Conservation (phyloP, 306 rosid genomes). For the Quercus cerris region DNA sequence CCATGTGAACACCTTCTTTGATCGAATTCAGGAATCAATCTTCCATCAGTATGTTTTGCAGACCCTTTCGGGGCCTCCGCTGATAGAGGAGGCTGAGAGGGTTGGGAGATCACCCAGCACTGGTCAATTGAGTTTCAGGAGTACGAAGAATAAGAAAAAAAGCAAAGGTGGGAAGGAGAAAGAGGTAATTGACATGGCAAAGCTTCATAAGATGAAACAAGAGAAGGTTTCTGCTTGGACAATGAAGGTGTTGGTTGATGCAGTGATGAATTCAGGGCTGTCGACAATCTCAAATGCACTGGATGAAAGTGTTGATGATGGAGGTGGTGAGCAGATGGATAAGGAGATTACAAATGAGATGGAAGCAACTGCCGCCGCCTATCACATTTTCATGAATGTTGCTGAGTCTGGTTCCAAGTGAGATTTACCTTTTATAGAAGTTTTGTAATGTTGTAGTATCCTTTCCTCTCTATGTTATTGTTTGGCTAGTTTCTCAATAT, state of each 20-base stretch:
- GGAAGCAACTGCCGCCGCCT: conserved; percentile 88
- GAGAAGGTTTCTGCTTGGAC: conserved; percentile 97
- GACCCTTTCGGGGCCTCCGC: conserved; percentile 73
- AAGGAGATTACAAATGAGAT: conserved; percentile 83
- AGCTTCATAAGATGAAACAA: conserved; percentile 74
- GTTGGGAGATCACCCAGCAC: conserved; percentile 40
- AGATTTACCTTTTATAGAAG: conserved; percentile 13
- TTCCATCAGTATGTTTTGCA: conserved; percentile 80
- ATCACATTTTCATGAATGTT: conserved; percentile 67
- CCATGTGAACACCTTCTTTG: conserved; percentile 81
- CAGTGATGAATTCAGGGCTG: conserved; percentile 72
- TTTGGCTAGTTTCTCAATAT: conserved; percentile 10
- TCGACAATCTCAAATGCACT: conserved; percentile 65
- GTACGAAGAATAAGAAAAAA: conserved; percentile 43
- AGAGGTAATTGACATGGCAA: conserved; percentile 65
- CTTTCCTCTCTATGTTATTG: neutral
- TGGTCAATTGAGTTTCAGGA: conserved; percentile 69
- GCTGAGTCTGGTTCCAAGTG: conserved; percentile 63
- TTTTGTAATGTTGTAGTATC: neutral
- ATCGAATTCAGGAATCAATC: conserved; percentile 84
- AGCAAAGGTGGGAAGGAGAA: conserved; percentile 39
- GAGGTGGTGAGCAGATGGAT: conserved; percentile 44
- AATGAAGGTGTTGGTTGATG: conserved; percentile 87
- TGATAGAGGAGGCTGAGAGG: conserved; percentile 61
- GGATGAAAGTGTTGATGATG: conserved; percentile 55